Percentiles rank a stretch among this genome's conserved stretches.
Evolutionary conservation across 257 asterid species (phyloP).

Genomic region (Solanum bulbocastanum): DNA sequence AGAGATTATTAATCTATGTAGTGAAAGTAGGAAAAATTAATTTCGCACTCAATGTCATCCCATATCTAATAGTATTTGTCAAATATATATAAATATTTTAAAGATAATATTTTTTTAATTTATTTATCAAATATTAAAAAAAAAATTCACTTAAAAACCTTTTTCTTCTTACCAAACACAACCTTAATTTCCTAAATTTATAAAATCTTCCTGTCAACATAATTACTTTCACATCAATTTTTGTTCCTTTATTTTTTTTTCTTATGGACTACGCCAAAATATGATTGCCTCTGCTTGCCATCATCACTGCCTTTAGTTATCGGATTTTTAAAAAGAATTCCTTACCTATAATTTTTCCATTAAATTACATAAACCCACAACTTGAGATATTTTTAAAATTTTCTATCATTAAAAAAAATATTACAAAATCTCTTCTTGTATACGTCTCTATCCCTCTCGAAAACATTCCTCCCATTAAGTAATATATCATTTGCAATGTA

Average conservation of each 20-base stretch:
- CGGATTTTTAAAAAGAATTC: background rate
- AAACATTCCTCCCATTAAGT: too few species aligned
- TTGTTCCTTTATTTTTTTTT: background rate
- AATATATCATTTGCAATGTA: too few species aligned
- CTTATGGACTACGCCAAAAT: background rate
- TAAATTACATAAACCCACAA: too few species aligned
- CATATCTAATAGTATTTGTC: background rate
- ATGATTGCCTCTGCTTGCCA: background rate
- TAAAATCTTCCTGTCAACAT: background rate
- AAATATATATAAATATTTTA: background rate
- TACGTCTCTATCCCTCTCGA: background rate
- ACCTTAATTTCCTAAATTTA: background rate
- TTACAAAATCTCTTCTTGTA: too few species aligned
- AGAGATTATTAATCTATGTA: background rate
- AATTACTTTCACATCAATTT: background rate
- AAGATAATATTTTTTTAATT: background rate
- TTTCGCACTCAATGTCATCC: background rate
- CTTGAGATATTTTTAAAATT: too few species aligned
- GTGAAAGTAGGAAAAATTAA: background rate
- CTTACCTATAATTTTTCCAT: background rate
- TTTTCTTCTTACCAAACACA: background rate
- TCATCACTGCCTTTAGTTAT: background rate
- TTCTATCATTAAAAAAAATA: too few species aligned
- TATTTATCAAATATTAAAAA: background rate
- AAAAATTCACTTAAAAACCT: background rate